Conservation (phyloP, 2,329 filamentous ascomycete species). For the Setomelanomma holmii region DNA sequence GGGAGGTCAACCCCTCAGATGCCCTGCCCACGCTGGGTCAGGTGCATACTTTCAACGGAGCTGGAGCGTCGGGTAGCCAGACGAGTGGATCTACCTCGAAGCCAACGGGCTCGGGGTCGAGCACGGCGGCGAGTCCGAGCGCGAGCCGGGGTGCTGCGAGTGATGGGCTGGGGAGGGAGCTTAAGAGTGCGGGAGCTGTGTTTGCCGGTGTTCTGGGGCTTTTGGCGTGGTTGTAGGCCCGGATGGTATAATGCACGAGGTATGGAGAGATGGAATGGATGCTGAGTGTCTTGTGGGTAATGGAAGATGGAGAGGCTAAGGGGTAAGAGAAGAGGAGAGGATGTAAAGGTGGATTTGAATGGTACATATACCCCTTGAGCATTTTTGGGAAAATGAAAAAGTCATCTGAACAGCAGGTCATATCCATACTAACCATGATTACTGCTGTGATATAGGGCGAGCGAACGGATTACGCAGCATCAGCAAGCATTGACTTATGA, state of each 20-base stretch:
- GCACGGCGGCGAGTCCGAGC: slow-evolving; percentile 3
- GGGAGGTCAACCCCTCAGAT: slow-evolving; percentile 75
- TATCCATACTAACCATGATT: too few species aligned
- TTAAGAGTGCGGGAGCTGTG: slow-evolving; percentile 27
- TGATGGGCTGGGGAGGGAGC: slow-evolving; percentile 24
- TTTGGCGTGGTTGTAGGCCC: slow-evolving; percentile 31
- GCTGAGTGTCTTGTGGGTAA: neutral
- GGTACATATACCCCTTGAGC: slow-evolving; percentile 20
- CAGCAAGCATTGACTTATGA: too few species aligned
- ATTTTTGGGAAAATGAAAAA: neutral
- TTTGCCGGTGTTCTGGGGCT: slow-evolving; percentile 28
- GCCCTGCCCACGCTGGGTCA: slow-evolving; percentile 72
- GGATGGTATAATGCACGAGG: neutral
- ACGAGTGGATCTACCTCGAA: neutral
- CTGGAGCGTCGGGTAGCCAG: slow-evolving; percentile 9
- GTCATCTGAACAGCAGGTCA: neutral
- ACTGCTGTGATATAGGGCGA: too few species aligned
- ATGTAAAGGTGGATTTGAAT: slow-evolving; percentile 5
- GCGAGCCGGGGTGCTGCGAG: slow-evolving; percentile 28
- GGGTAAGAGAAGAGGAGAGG: too few species aligned
- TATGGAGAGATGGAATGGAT: neutral
- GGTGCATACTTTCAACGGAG: slow-evolving; percentile 25
- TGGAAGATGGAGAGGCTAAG: neutral
- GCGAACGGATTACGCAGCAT: too few species aligned
- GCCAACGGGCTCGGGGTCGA: neutral